These are phyloP conservation scores for Quercus engelmannii DNA, from an alignment of 306 rosid genomes.

Conservation along the genomic window DNA sequence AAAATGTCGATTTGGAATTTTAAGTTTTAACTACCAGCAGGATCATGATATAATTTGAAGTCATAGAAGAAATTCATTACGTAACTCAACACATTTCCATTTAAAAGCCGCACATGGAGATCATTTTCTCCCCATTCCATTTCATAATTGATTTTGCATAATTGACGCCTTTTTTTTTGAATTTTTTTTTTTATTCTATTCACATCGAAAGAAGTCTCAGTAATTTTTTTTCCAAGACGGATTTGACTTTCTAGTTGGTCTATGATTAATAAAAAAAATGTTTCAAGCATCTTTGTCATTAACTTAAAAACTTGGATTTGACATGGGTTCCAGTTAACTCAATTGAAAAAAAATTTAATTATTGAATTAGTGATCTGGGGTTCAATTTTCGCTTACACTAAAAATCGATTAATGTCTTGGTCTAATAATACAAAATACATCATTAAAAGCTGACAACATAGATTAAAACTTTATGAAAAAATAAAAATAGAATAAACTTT, in stretches of 20 bases:
- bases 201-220: background rate
- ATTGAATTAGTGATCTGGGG: too few species aligned
- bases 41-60: background rate
- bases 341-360: fast-evolving
- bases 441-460: fast-evolving
- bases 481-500: too few species aligned
- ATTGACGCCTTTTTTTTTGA: background rate
- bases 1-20: too few species aligned
- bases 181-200: background rate
- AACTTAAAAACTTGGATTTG: background rate
- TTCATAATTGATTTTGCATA: background rate
- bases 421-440: too few species aligned
- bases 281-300: background rate
- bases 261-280: background rate
- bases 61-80: background rate
- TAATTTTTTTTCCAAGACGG: background rate
- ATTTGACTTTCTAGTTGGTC: background rate
- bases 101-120: background rate
- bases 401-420: fast-evolving
- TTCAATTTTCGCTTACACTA: fast-evolving
- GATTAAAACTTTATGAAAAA: too few species aligned
- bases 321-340: fast-evolving
- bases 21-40: too few species aligned
- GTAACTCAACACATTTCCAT: background rate
- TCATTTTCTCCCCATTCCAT: background rate